These are phyloP conservation scores for Pseudogymnoascus sp. DNA, from an alignment of 2,329 filamentous ascomycete species.

Conservation along the genomic window DNA sequence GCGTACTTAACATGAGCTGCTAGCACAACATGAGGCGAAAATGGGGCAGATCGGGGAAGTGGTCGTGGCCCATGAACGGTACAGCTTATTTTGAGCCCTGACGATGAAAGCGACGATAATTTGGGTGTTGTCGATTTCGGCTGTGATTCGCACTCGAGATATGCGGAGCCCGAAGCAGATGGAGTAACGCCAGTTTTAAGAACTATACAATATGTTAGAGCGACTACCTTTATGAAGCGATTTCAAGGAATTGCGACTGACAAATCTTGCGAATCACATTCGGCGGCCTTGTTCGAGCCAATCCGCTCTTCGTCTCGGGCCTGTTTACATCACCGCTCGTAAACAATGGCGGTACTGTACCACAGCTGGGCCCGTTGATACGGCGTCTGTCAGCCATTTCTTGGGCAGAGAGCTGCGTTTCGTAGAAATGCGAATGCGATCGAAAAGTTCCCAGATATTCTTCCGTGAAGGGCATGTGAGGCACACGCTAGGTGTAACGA, in stretches of 20 bases:
- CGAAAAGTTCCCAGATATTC: slow-evolving; percentile 3
- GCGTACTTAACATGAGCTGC: slow-evolving; percentile 95
- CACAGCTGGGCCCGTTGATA: slow-evolving; percentile 77
- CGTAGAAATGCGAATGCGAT: neutral
- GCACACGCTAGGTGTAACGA: neutral
- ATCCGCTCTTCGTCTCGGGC: slow-evolving; percentile 37
- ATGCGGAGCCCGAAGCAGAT: slow-evolving; percentile 88
- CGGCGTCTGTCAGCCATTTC: slow-evolving; percentile 77
- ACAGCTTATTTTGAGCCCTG: slow-evolving; percentile 80
- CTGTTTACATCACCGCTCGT: slow-evolving; percentile 41
- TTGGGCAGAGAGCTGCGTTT: neutral
- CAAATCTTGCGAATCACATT: slow-evolving; percentile 80
- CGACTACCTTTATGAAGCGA: slow-evolving; percentile 5
- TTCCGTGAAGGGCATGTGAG: neutral
- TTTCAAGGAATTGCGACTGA: slow-evolving; percentile 40
- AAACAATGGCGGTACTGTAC: slow-evolving; percentile 69
- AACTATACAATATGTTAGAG: slow-evolving; percentile 44
- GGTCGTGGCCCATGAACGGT: slow-evolving; percentile 90
- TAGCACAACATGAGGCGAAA: slow-evolving; percentile 85
- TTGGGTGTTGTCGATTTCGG: slow-evolving; percentile 40
- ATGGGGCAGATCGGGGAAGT: slow-evolving; percentile 80
- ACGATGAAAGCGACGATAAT: slow-evolving; percentile 38
- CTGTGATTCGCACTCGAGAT: slow-evolving; percentile 57
- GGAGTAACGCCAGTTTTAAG: slow-evolving; percentile 88
- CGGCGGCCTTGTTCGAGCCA: slow-evolving; percentile 52